A percentile compares a stretch with the other conserved stretches of the same genome.
These are phyloP conservation scores for Tuber indicum DNA, from an alignment of 495 filamentous ascomycete species.

Conservation along the genomic window DNA sequence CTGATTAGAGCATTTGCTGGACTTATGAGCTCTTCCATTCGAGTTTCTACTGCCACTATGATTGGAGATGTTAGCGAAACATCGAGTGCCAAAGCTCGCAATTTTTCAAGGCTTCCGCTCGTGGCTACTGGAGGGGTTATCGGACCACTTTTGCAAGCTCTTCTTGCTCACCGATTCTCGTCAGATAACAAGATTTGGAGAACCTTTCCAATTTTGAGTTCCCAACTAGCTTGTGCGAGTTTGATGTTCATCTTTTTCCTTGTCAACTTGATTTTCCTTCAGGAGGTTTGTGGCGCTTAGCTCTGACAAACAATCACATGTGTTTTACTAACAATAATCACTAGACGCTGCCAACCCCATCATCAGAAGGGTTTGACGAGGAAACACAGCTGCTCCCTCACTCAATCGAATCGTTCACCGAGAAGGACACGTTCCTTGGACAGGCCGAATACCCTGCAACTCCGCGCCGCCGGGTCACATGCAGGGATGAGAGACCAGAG, in stretches of 20 bases:
- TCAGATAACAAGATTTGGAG: slow-evolving; percentile 43
- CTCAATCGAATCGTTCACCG: slow-evolving; percentile 42
- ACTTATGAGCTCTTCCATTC: slow-evolving; percentile 44
- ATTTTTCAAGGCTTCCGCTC: slow-evolving; percentile 45
- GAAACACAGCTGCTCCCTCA: slow-evolving; percentile 27
- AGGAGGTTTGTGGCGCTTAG: slow-evolving; percentile 43
- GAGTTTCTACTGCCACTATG: slow-evolving; percentile 46
- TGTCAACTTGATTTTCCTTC: slow-evolving; percentile 42
- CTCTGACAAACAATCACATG: neutral
- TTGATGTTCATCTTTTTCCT: slow-evolving; percentile 45
- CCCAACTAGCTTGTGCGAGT: slow-evolving; percentile 46
- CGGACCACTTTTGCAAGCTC: slow-evolving; percentile 45
- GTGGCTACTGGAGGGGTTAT: slow-evolving; percentile 46
- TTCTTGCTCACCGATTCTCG: slow-evolving; percentile 42
- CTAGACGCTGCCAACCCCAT: slow-evolving; percentile 42
- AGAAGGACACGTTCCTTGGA: slow-evolving; percentile 47
- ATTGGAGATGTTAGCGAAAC: slow-evolving; percentile 46
- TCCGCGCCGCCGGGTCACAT: slow-evolving; percentile 28
- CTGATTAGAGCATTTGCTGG: slow-evolving; percentile 47
- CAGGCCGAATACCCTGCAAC: slow-evolving; percentile 28
- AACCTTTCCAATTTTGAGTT: slow-evolving; percentile 44
- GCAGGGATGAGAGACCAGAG: slow-evolving; percentile 42
- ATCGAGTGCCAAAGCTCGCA: slow-evolving; percentile 43
- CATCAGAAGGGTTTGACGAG: slow-evolving; percentile 21
- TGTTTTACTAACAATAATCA: slow-evolving; percentile 4